Evolutionary conservation across 73 alveolate species (phyloP).

Genomic region (Paramecium octaurelia): DNA sequence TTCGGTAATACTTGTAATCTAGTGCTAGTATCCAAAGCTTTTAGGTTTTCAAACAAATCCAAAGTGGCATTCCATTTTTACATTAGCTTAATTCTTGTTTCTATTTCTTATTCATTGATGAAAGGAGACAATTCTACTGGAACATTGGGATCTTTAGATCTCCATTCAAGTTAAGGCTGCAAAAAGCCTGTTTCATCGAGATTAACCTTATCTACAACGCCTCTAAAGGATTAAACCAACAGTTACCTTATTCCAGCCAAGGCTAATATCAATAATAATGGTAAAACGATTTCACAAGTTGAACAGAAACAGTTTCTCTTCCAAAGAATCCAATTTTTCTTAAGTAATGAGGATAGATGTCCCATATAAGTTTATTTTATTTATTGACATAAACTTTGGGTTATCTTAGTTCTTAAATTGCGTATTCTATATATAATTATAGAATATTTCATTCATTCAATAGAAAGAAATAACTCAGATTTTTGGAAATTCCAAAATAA

Average conservation of each 20-base stretch:
- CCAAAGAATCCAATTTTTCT: conserved; percentile 89
- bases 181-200: not conserved
- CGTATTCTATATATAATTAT: not conserved
- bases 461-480: not conserved
- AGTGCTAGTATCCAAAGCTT: not conserved
- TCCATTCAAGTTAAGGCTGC: not conserved
- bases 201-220: not conserved
- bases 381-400: not conserved
- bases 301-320: conserved; percentile 87
- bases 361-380: not conserved
- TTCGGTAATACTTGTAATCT: not conserved
- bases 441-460: not conserved
- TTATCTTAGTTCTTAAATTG: not conserved
- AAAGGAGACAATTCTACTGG: not conserved
- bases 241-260: not conserved
- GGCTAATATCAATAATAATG: conserved; percentile 66
- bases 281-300: conserved; percentile 82
- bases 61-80: not conserved
- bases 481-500: not conserved
- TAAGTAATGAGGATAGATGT: conserved; percentile 82
- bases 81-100: not conserved
- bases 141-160: not conserved
- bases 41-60: not conserved
- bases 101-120: not conserved
- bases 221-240: not conserved